Conservation (phyloP, 2,329 filamentous ascomycete species). For the Apiospora aurea region DNA sequence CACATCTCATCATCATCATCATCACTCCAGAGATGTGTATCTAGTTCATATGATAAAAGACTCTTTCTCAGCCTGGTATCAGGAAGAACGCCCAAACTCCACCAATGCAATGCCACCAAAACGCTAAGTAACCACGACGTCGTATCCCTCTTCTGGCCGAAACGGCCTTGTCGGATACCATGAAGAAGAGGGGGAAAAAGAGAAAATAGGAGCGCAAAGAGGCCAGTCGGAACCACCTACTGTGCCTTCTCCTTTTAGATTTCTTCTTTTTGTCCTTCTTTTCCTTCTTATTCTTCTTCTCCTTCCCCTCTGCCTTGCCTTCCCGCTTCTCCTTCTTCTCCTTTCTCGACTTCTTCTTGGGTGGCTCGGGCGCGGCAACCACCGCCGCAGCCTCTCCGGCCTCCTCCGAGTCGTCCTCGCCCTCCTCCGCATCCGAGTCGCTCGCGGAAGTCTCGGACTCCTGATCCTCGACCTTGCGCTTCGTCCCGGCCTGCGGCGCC, state of each 20-base stretch:
- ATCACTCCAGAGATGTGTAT: neutral
- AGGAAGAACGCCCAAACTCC: constrained; percentile 12
- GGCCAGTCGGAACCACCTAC: neutral
- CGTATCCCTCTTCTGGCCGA: neutral
- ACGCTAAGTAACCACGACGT: constrained; percentile 18
- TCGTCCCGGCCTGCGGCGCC: constrained; percentile 45
- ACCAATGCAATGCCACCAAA: constrained; percentile 13
- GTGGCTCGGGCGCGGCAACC: constrained; percentile 5
- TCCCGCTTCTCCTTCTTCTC: constrained; percentile 23
- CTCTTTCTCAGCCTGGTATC: constrained; percentile 1
- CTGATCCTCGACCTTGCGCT: constrained; percentile 40
- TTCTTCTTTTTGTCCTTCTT: constrained; percentile 26
- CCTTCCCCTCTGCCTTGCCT: constrained; percentile 20
- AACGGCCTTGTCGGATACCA: neutral
- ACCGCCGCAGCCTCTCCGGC: neutral
- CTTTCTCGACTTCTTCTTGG: constrained; percentile 24
- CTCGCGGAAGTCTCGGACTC: constrained; percentile 45
- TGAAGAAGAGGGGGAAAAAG: neutral
- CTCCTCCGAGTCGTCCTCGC: neutral
- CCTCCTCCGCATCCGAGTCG: constrained; percentile 3
- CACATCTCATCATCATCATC: neutral
- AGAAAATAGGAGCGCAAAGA: neutral
- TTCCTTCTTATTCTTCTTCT: constrained; percentile 21
- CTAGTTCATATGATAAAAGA: neutral
- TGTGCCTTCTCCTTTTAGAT: constrained; percentile 14